Base-by-base conservation (phyloP, 306 rosid species). In the Casuarina equisetifolia region DNA sequence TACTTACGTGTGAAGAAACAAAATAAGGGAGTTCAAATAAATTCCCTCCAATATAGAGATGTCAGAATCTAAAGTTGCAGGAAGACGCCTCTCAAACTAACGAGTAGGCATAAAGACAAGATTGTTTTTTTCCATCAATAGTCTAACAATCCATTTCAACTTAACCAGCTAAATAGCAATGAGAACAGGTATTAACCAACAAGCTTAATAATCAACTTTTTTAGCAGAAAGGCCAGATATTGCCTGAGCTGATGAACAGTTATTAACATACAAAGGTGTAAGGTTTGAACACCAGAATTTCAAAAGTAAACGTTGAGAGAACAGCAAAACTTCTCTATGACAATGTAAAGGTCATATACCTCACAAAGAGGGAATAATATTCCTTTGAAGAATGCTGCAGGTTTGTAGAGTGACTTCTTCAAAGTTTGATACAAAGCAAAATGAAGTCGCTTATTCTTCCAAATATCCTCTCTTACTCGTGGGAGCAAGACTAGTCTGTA, bases 401-500 rank as follows among this genome's bases (percentile, higher is more conserved):
- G 97, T 76, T 92, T 95, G 86, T 95, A 92, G 25, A 95, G 79
- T 43, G 97, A 78, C 87, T 92, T 95, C 79, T 95, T 95, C 87
- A 95, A 77, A 42, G 97, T 39, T 80, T 91, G 93, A 77, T 95
- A 95, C 49, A 95, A 79, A 63, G 97, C 92, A 85, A 92, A 92
- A 91, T 95, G 98, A 77, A 95, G 81, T 32, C 90, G 86, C 78
- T 86, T 84, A 81, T 92, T 91, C 89, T 95, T 88, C 77, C 71
- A 78, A 76, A 92, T 90, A 80, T 94, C 97, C 67, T 89, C 92
- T 79, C 98, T 86, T 75, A 88, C 85, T 53, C 95, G 80, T n/a
- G 98, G 97, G 38, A 95, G 97, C 91, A 95, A 84, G 32, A 95
- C 96, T 83, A 91, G 86, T 82, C 72, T 91, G 92, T 92, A 92